Conservation (phyloP, 495 filamentous ascomycete species). For the Beverwykella pulmonaria region DNA sequence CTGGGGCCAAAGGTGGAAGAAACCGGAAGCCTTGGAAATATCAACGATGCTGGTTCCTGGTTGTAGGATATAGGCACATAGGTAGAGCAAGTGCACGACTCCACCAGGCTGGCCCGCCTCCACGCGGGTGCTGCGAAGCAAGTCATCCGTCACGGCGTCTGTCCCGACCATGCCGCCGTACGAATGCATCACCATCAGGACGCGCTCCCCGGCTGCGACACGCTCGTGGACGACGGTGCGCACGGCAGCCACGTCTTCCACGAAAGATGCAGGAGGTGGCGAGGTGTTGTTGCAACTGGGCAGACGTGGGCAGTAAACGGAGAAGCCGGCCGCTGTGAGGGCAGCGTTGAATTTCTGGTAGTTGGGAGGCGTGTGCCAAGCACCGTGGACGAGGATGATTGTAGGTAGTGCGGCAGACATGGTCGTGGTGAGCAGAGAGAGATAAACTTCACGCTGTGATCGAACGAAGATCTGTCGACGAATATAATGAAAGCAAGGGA, state of each 20-base stretch:
- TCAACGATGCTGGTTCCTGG: conserved; percentile 33
- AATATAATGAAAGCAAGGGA: too few species aligned
- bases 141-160: conserved; percentile 41
- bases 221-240: conserved; percentile 36
- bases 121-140: conserved; percentile 37
- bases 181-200: conserved; percentile 50
- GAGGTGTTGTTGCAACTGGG: conserved; percentile 42
- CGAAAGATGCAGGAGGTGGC: conserved; percentile 38
- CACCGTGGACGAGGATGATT: conserved; percentile 50
- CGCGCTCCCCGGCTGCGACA: conserved; percentile 38
- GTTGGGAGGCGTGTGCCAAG: conserved; percentile 50
- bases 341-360: conserved; percentile 45
- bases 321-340: conserved; percentile 43
- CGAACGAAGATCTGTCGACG: too few species aligned
- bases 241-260: conserved; percentile 42
- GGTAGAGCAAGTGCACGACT: conserved; percentile 49
- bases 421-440: conserved; percentile 4
- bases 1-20: conserved; percentile 34
- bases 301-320: conserved; percentile 46
- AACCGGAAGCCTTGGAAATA: conserved; percentile 36
- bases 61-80: conserved; percentile 46
- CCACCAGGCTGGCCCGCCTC: conserved; percentile 43
- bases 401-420: conserved; percentile 37
- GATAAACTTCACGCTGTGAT: too few species aligned
- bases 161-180: conserved; percentile 50